Percentiles rank a stretch among this genome's conserved stretches.
Conservation (phyloP, 805 yeast genomes). For the Lachancea mirantina region DNA sequence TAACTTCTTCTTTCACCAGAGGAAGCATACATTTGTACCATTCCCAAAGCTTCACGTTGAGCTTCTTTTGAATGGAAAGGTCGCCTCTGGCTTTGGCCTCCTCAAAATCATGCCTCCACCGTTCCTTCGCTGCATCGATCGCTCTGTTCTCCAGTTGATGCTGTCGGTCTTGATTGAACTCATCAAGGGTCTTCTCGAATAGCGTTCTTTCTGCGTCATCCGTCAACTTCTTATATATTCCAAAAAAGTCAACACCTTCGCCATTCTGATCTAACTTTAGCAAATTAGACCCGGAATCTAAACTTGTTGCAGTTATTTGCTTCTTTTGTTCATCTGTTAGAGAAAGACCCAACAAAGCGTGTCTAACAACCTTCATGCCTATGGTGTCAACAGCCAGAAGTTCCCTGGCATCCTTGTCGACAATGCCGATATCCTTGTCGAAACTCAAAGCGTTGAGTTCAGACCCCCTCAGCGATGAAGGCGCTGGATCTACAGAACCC, state of each 20-base stretch:
- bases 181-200: conserved; percentile 63
- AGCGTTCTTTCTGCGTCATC: conserved; percentile 40
- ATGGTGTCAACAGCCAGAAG: conserved; percentile 65
- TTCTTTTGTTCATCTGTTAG: conserved; percentile 25
- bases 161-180: conserved; percentile 71
- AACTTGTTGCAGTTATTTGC: conserved; percentile 31
- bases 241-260: conserved; percentile 52
- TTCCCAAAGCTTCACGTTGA: conserved; percentile 70
- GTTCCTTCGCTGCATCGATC: conserved; percentile 74
- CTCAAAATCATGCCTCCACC: conserved; percentile 83
- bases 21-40: conserved; percentile 80
- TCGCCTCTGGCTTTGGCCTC: conserved; percentile 54
- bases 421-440: conserved; percentile 30
- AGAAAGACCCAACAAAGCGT: conserved; percentile 52
- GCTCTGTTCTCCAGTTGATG: conserved; percentile 65
- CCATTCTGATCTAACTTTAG: conserved; percentile 19
- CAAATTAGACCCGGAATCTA: conserved; percentile 33
- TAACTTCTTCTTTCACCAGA: conserved; percentile 57
- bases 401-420: conserved; percentile 48
- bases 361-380: conserved; percentile 73
- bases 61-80: conserved; percentile 44
- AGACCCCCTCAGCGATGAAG: neutral
- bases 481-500: neutral
- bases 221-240: conserved; percentile 49
- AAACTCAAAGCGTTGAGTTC: conserved; percentile 17